Base-by-base conservation (phyloP, 371 early-diverging fungal genomes). In the Lichtheimia corymbifera region DNA sequence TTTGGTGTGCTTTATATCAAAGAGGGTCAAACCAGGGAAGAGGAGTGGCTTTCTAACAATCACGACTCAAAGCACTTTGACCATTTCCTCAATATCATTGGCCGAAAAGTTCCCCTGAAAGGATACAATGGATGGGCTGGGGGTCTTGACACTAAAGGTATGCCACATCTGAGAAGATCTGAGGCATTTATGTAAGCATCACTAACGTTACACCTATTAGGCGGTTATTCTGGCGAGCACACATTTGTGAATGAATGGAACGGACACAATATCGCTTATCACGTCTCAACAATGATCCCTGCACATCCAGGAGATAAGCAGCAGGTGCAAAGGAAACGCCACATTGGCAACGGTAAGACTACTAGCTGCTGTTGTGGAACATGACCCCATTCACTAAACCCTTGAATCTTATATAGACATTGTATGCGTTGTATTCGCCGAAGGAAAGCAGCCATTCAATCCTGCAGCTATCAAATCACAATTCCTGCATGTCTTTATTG, bases 231-330 rank as follows among this genome's bases (percentile, higher is more conserved):
- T 4, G 95, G 93, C 3, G 85, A 83, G 28, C 80, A 91, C 59
- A 88, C 90, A 3, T 86, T 89, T 80, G 74, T 85, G 65, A 87
- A 88, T 14, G 85, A 77, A 66, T 91, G 92, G 83, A 86, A 83
- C 68, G 91, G 86, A 15, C 90, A 90, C 67, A 86, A 85, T 59
- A 77, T 95, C 56, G 92, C 92, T 76, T 95, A 90, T 71, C 95
- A 95, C 68, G 91, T 93, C 11, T 83, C 93, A 5, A 84, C 94
- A 0, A 62, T 91, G 49, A 80, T 95, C 17, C 95, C 95, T 13
- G 85, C 76, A 62, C 83, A 79, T 57, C 77, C 73, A 14, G 83
- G 81, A 12, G 94, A 93, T 66, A 79, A 81, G 45, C 93, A 94
- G 64, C 93, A 93, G 63, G 80, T 94, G 43, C 92, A 93, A 63